Evolutionary conservation across 2,329 filamentous ascomycete species (phyloP).

Genomic region (Aspergillus pseudoterreus): DNA sequence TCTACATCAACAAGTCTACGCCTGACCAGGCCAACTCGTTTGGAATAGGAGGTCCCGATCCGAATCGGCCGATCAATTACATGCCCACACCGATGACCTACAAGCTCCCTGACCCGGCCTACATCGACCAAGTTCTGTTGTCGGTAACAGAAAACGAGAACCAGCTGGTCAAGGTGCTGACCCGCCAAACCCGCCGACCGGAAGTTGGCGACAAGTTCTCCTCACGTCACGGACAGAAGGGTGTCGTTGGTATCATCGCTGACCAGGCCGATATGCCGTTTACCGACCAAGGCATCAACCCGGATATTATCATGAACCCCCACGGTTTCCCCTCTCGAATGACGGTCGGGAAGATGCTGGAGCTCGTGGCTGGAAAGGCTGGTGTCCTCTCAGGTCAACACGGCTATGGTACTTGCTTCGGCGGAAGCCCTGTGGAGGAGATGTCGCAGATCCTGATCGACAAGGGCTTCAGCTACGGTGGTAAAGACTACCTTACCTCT

Average conservation of each 20-base stretch:
- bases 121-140: slow-evolving; percentile 95
- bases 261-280: slow-evolving; percentile 98
- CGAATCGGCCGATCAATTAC: slow-evolving; percentile 46
- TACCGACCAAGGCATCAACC: slow-evolving; percentile 82
- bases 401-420: slow-evolving; percentile 88
- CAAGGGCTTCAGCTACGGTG: slow-evolving; percentile 91
- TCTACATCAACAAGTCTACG: slow-evolving; percentile 85
- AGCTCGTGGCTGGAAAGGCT: slow-evolving; percentile 91
- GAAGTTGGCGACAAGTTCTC: slow-evolving; percentile 99
- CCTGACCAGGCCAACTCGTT: slow-evolving; percentile 74
- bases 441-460: slow-evolving; percentile 83
- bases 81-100: slow-evolving; percentile 59
- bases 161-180: slow-evolving; percentile 88
- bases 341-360: slow-evolving; percentile 97
- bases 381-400: slow-evolving; percentile 79
- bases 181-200: slow-evolving; percentile 88
- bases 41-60: slow-evolving; percentile 58
- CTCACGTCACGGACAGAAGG: slow-evolving; percentile 96
- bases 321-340: slow-evolving; percentile 99
- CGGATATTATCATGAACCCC: slow-evolving; percentile 99
- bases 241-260: slow-evolving; percentile 93
- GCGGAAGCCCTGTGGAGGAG: slow-evolving; percentile 76
- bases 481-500: slow-evolving; percentile 93
- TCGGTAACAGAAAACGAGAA: slow-evolving; percentile 84
- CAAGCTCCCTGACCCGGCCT: slow-evolving; percentile 76